These are phyloP conservation scores for Acanthamoeba royreba DNA, from an alignment of 208 protist genomes.

Conservation along the genomic window DNA sequence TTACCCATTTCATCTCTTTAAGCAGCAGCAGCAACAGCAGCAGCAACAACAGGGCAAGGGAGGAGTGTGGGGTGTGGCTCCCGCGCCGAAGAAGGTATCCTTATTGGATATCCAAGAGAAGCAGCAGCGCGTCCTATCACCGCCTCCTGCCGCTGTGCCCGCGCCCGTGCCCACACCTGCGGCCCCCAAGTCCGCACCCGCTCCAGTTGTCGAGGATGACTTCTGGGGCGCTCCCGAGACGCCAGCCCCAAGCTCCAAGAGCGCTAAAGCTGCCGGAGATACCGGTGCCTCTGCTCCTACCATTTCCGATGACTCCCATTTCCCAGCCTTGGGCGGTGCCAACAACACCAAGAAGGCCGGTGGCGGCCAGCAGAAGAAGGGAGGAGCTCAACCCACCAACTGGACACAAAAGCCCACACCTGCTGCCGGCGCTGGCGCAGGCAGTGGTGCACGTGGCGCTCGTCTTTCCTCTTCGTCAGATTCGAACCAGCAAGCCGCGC, in stretches of 20 bases:
- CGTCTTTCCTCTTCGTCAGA: too few species aligned
- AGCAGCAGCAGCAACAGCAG: background rate
- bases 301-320: background rate
- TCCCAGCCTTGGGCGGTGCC: background rate
- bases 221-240: background rate
- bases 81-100: background rate
- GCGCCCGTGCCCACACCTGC: background rate
- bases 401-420: background rate
- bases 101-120: background rate
- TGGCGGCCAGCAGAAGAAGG: too few species aligned
- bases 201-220: background rate
- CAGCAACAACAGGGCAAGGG: background rate
- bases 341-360: background rate
- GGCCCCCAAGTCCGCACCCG: background rate
- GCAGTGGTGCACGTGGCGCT: too few species aligned
- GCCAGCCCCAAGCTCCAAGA: background rate
- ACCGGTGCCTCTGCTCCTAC: background rate
- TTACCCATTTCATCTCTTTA: too few species aligned
- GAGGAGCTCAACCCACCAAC: background rate
- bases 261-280: background rate
- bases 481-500: too few species aligned
- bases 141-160: background rate
- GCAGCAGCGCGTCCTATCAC: background rate
- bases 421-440: background rate
- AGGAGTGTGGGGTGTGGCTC: background rate